Percentiles rank a stretch among this genome's conserved stretches.
phyloP scores from a whole-genome alignment of 805 yeast genomes.

The Candida verbasci region DNA sequence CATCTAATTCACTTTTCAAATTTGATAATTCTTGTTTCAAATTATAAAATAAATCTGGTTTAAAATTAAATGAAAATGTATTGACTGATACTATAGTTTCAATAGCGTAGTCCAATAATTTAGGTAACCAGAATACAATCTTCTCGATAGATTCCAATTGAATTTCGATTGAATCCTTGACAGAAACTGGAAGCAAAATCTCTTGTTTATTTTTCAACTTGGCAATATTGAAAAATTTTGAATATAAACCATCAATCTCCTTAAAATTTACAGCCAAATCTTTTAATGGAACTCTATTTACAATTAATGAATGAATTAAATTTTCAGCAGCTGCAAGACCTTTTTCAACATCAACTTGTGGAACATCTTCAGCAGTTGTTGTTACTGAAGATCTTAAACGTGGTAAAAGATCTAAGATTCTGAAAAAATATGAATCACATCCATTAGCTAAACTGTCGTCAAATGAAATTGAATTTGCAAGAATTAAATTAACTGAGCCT shows the following conservation, averaged over 20 bases:
- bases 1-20: conserved; percentile 3
- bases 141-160: conserved; percentile 14
- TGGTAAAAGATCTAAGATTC: conserved; percentile 76
- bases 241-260: conserved; percentile 10
- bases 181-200: conserved; percentile 12
- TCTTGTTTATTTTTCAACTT: conserved; percentile 7
- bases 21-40: conserved; percentile 15
- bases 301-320: conserved; percentile 53
- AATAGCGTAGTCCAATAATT: conserved; percentile 30
- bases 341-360: conserved; percentile 66
- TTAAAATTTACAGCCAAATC: conserved; percentile 21
- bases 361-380: conserved; percentile 66
- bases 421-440: conserved; percentile 53
- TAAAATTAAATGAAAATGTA: conserved; percentile 7
- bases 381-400: conserved; percentile 64
- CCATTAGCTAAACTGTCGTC: conserved; percentile 30
- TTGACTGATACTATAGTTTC: conserved; percentile 12
- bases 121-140: conserved; percentile 29
- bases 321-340: conserved; percentile 78
- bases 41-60: conserved; percentile 12
- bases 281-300: conserved; percentile 45
- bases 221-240: conserved; percentile 9
- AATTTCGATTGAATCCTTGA: conserved; percentile 13
- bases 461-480: conserved; percentile 52
- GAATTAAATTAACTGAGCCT: conserved; percentile 55